Base-by-base conservation (phyloP, 108 stramenopile genomes). In the Hondaea fermentalgiana region DNA sequence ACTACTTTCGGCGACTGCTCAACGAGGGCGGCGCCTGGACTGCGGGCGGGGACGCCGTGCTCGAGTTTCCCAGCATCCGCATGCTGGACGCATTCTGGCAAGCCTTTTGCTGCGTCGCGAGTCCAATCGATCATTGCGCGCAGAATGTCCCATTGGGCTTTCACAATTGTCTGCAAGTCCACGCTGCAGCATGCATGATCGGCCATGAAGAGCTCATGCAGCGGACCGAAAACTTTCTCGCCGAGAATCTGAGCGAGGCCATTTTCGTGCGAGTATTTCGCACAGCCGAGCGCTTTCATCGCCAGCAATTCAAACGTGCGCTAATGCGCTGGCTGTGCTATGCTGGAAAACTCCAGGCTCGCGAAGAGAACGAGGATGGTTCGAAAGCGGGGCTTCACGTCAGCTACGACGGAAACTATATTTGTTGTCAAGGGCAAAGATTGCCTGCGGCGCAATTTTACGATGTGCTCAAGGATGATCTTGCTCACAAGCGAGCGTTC, bases 21-120 rank as follows among this genome's bases (percentile, higher is more conserved):
- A 17, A 53, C 10, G 55, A 57, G 16, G 55, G 55, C 14, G 76
- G 76, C n/a, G 49, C 76, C n/a, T 83, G 76, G 76, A 83, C 45
- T 0, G 23, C 45, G 3, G 17, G 16, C 10, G 76, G 76, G 6
- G 76, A 83, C 51, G 76, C 76, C 16, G 76, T 83, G 45, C 76
- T 83, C 28, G 76, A 83, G 6, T 83, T 83, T 83, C 76, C 76
- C 6, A 53, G 49, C 76, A 83, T 83, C 12, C 45, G 51, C n/a
- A 83, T 83, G 76, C 76, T 83, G 43, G 51, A 83, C 23, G 76
- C 49, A 55, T 83, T 83, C 76, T 83, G 76, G 76, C 45, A 45
- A 14, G 76, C 51, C 0, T 53, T 83, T 53, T 83, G 76, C 51
- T 83, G 51, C 51, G 45, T 53, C 0, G 76, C 28, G 76, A 53